Conservation (phyloP, 2,329 filamentous ascomycete genomes). For the Chaetomiaceae sp. region DNA sequence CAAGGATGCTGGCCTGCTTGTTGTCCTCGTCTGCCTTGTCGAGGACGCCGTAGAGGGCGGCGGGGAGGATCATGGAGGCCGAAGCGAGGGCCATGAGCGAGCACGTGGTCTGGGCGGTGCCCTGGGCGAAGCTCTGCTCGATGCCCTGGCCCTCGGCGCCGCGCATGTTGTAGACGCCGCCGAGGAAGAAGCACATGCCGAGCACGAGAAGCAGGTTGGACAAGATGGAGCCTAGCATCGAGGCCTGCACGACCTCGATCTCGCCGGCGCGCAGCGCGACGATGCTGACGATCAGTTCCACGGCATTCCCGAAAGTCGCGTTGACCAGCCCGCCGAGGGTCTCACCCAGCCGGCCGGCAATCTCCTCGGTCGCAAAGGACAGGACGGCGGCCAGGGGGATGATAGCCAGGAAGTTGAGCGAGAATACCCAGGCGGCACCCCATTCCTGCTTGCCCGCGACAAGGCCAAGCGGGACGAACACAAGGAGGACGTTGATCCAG, state of each 20-base stretch:
- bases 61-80: conserved; percentile 74
- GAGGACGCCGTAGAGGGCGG: conserved; percentile 66
- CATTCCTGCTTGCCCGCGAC: conserved; percentile 58
- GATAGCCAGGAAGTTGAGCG: conserved; percentile 77
- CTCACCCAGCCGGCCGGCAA: conserved; percentile 67
- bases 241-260: conserved; percentile 94
- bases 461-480: conserved; percentile 71
- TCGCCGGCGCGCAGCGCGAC: conserved; percentile 80
- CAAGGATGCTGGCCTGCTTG: conserved; percentile 55
- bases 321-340: conserved; percentile 70
- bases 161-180: conserved; percentile 61
- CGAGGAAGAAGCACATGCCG: conserved; percentile 75
- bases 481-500: conserved; percentile 65
- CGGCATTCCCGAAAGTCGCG: conserved; percentile 74
- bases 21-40: conserved; percentile 40
- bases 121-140: conserved; percentile 70
- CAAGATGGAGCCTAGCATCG: conserved; percentile 92
- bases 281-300: conserved; percentile 83
- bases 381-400: conserved; percentile 70
- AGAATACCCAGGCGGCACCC: conserved; percentile 65
- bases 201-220: conserved; percentile 89
- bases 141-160: conserved; percentile 51
- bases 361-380: conserved; percentile 74
- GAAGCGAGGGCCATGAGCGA: conserved; percentile 73
- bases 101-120: conserved; percentile 71